These are phyloP conservation scores for Fusarium chaquense DNA, from an alignment of 2,329 filamentous ascomycete species.

Conservation along the genomic window DNA sequence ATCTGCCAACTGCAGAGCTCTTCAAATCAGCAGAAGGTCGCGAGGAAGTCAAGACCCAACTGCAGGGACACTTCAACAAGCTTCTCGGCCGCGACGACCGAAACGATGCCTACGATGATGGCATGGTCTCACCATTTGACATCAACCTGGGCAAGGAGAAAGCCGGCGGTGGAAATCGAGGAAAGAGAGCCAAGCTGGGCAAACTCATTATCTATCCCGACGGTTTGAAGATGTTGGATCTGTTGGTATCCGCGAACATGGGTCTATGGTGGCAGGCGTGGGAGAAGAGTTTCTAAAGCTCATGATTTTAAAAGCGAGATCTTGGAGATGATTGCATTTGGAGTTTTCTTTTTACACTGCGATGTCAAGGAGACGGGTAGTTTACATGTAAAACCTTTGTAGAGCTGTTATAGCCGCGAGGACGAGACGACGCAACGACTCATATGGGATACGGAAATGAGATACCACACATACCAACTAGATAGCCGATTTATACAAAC, in stretches of 20 bases:
- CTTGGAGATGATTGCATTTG: constrained; percentile 6
- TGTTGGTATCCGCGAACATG: constrained; percentile 91
- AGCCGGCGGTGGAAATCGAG: constrained; percentile 86
- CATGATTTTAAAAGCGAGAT: neutral
- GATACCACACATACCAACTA: constrained; percentile 18
- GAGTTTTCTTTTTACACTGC: constrained; percentile 26
- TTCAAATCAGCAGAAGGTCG: constrained; percentile 55
- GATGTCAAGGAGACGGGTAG: constrained; percentile 5
- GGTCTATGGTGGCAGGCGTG: constrained; percentile 94
- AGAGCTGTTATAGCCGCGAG: constrained; percentile 32
- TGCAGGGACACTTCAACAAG: constrained; percentile 60
- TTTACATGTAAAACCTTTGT: constrained; percentile 19
- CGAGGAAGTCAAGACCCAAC: constrained; percentile 50
- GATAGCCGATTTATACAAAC: neutral
- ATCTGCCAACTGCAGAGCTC: constrained; percentile 74
- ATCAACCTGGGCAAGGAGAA: constrained; percentile 82
- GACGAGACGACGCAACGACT: constrained; percentile 38
- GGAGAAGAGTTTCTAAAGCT: constrained; percentile 65
- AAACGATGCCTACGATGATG: constrained; percentile 55
- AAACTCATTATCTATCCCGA: constrained; percentile 92
- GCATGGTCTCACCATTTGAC: constrained; percentile 65
- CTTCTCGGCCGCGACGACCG: constrained; percentile 53
- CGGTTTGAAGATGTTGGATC: constrained; percentile 93
- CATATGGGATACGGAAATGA: constrained; percentile 27
- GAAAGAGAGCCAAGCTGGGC: constrained; percentile 90